Base-by-base conservation (phyloP, 768 basidiomycete genomes). In the Termitomyces sp. region DNA sequence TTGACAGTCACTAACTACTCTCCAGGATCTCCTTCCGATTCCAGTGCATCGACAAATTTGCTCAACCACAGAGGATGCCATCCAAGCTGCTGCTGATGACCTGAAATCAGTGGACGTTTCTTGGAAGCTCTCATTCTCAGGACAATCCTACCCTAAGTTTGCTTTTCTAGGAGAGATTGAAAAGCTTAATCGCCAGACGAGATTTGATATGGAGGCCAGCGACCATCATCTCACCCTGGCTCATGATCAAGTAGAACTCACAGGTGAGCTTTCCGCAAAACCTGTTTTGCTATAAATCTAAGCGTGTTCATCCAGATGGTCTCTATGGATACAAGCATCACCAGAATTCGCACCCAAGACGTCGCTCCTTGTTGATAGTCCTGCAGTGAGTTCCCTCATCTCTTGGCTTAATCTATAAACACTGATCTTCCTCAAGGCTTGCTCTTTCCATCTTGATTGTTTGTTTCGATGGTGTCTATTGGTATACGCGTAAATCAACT, bases 71-170 rank as follows among this genome's bases (percentile, higher is more conserved):
- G 56, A 49, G 3, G 54, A 57, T 34, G 15, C 18, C 8, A 6
- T 15, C 5, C 44, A 36, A 15, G 42, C 44, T 22, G 11, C 37
- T 37, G 47, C 55, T 42, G 42, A 54, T 47, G 69, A 68, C 31
- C 54, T 53, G 36, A 67, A 70, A 20, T 67, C 58, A 27, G 59
- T 76, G 36, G 65, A 73, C n/a, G 61, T 77, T 11, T 67, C 63
- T 9, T 76, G 75, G 75, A 70, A 70, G 4, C 60, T 77, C 33
- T 65, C 67, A 2, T 73, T 68, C 37, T 68, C 71, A 0, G 71
- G 69, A 12, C 61, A 59, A 18, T 60, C 69, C 3, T 68, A 66
- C 6, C 56, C n/a, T 5, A 73, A 70, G 52, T 54, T 68, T 20
- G 3, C 58, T 2, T 20, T 68, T 20, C 60, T 62, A 1, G 66